Evolutionary conservation across 306 rosid species (phyloP), one percentile per base, ranked within the genome.

Genomic region (Carpinus viminea): DNA sequence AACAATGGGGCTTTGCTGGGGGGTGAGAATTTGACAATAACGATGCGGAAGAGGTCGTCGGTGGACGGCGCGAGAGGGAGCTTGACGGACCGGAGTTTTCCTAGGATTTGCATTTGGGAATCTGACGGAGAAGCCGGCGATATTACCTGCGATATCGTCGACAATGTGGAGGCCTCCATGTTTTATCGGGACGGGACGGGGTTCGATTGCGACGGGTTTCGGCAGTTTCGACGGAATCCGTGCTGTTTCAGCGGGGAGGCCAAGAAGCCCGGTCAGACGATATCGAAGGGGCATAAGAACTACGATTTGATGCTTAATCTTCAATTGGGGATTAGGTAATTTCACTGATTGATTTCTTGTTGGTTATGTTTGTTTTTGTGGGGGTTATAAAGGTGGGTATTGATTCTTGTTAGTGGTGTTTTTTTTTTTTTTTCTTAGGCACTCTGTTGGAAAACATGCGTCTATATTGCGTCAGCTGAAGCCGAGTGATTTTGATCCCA

Each of bases 111-210:
- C 41, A 96, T 96, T 4, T 96, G 99, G 99, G 98, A 96, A 85
- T 88, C 92, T 0, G 97, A 96, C 45, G 98, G 99, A 1, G 99
- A 96, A 60, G 97, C 92, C 0, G 99, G 99, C 55, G 99, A 96
- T 76, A 96, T 96, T 56, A 93, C 98, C 3, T 96, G 98, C 73
- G 99, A 96, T 76, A 93, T 96, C 15, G 70, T 96, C 15, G 98
- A 96, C 75, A 93, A 91, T 85, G 94, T 89, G 76, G 98, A 96
- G 75, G 99, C 99, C 0, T 89, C 97, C 0, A 79, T 93, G 92
- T 81, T 96, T 50, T 89, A 84, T 74, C 71, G 84, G 15, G 81
- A 83, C 45, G 86, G 85, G 7, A 57, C 73, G 0, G 87, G 59
- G 1, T 80, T 84, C 4, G 91, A 91, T 82, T 80, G 76, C 2